phyloP scores from a whole-genome alignment of 2,329 filamentous ascomycete species.

The Capronia americana region DNA sequence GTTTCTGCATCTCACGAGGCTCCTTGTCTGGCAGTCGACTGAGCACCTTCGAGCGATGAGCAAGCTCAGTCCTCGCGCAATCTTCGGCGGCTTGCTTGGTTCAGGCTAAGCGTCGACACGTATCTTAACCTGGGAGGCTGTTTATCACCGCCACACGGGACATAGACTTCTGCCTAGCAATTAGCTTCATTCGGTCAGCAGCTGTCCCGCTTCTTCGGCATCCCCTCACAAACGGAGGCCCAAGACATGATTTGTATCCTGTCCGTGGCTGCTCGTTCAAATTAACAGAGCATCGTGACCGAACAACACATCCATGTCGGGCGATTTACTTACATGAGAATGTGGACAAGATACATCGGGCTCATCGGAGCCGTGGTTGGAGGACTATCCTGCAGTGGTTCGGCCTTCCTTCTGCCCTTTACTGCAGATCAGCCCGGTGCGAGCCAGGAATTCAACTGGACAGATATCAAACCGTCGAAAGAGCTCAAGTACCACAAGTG shows the following conservation, averaged over 20 bases:
- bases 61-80: background rate
- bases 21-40: background rate
- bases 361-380: background rate
- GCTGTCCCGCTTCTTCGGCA: background rate
- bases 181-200: background rate
- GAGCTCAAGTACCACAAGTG: constrained; percentile 50
- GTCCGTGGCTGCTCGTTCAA: background rate
- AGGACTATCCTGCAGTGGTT: background rate
- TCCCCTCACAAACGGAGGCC: background rate
- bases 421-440: background rate
- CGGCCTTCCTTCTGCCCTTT: background rate
- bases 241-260: background rate
- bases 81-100: background rate
- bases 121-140: background rate
- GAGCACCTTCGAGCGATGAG: background rate
- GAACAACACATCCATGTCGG: background rate
- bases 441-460: constrained; percentile 31
- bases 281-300: background rate
- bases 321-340: background rate
- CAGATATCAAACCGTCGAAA: constrained; percentile 38
- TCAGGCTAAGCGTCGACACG: background rate
- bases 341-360: background rate
- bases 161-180: background rate
- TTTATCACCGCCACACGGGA: background rate
- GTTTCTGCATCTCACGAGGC: background rate